phyloP scores from a whole-genome alignment of 2,329 filamentous ascomycete species.

The Aspergillus carbonarius region DNA sequence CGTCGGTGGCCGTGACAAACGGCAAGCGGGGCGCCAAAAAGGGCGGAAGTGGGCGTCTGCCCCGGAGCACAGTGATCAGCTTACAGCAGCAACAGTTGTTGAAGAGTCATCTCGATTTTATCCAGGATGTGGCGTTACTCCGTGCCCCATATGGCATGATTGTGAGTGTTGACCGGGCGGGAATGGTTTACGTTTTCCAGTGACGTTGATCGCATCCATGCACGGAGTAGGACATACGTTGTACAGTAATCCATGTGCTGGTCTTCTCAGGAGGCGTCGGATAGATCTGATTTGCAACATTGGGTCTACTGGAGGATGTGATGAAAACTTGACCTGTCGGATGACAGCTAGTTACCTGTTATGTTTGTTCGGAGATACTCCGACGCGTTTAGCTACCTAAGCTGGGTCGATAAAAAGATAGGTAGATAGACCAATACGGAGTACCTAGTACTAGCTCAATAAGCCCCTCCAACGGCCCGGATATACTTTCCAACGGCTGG shows the following conservation, averaged over 20 bases:
- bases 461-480: background rate
- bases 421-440: too few species aligned
- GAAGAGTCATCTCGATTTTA: slow-evolving; percentile 80
- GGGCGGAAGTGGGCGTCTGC: slow-evolving; percentile 46
- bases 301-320: background rate
- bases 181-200: slow-evolving; percentile 81
- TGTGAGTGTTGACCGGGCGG: slow-evolving; percentile 82
- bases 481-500: background rate
- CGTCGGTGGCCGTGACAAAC: slow-evolving; percentile 12
- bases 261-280: background rate
- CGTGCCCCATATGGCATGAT: slow-evolving; percentile 92
- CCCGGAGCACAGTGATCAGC: slow-evolving; percentile 80
- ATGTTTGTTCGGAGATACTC: background rate
- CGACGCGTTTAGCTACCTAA: background rate
- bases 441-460: too few species aligned
- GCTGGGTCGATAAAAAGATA: background rate
- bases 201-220: background rate
- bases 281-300: background rate
- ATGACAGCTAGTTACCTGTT: background rate
- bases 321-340: background rate
- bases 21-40: background rate
- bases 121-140: slow-evolving; percentile 84
- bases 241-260: background rate
- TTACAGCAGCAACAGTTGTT: slow-evolving; percentile 83
- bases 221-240: background rate